phyloP scores from a whole-genome alignment of 768 basidiomycete species.

The Termitomyces sp. region DNA sequence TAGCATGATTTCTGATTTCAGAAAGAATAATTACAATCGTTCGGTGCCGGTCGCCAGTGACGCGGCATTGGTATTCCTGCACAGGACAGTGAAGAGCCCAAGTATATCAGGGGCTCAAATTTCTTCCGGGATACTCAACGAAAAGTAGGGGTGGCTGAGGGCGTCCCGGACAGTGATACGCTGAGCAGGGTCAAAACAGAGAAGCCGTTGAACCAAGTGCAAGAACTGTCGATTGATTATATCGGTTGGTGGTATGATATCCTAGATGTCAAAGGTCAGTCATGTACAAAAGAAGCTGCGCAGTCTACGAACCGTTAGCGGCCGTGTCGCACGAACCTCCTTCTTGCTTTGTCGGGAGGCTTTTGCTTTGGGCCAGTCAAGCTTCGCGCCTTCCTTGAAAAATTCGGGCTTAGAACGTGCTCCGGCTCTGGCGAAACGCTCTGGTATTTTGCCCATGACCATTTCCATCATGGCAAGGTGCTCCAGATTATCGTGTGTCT shows the following conservation, averaged over 20 bases:
- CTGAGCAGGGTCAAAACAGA: conserved; percentile 86
- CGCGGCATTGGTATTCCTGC: not conserved
- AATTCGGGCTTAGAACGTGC: conserved; percentile 86
- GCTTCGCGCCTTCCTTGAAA: conserved; percentile 79
- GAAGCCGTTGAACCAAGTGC: conserved; percentile 81
- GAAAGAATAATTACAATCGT: conserved; percentile 6
- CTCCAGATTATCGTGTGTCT: conserved; percentile 98
- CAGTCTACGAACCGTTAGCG: conserved; percentile 56
- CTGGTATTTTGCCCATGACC: conserved; percentile 98
- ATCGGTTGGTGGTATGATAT: conserved; percentile 79
- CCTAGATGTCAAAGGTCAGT: conserved; percentile 35
- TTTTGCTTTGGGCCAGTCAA: conserved; percentile 91
- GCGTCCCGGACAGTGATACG: conserved; percentile 88
- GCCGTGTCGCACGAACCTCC: conserved; percentile 83
- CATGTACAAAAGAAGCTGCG: conserved; percentile 4
- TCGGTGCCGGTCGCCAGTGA: not conserved
- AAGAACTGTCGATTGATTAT: conserved; percentile 74
- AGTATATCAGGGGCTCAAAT: conserved; percentile 35
- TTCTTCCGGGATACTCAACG: conserved; percentile 61
- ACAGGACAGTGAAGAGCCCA: conserved; percentile 1
- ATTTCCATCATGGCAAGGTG: conserved; percentile 99
- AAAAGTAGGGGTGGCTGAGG: conserved; percentile 83
- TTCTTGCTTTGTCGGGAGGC: conserved; percentile 89
- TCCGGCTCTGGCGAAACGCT: conserved; percentile 71
- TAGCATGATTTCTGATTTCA: conserved; percentile 5